Percentiles rank a stretch among this genome's conserved stretches.
Conservation (phyloP, 371 early-diverging fungal species). For the Apophysomyces ossiformis region DNA sequence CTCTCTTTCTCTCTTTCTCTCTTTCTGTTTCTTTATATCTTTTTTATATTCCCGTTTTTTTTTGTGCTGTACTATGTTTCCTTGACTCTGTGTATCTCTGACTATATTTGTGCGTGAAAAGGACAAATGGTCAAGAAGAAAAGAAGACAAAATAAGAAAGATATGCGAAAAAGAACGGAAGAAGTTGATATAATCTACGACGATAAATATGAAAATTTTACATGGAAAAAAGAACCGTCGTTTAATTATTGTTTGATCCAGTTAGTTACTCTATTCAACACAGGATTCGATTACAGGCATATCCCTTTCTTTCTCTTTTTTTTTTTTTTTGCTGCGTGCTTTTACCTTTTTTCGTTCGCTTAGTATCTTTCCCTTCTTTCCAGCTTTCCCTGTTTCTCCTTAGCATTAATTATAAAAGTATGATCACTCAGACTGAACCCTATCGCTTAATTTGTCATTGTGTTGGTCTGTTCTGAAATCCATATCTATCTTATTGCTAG, state of each 20-base stretch:
- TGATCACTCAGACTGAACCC: neutral
- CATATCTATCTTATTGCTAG: conserved; percentile 9
- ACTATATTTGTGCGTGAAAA: neutral
- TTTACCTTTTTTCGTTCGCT: neutral
- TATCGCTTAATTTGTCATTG: conserved; percentile 6
- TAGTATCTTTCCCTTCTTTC: neutral
- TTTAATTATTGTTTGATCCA: conserved; percentile 11
- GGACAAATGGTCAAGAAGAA: neutral
- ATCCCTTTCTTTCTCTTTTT: no score
- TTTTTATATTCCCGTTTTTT: no score
- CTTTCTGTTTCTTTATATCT: no score
- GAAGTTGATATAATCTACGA: neutral
- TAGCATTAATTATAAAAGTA: neutral
- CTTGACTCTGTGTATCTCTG: no score
- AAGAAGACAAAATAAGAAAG: neutral
- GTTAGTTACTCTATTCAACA: conserved; percentile 6
- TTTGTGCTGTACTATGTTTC: no score
- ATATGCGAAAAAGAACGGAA: neutral
- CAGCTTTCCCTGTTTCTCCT: neutral
- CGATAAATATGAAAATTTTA: neutral
- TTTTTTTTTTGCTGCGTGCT: no score
- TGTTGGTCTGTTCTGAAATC: conserved; percentile 11
- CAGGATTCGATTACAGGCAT: neutral
- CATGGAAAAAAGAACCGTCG: conserved; percentile 9
- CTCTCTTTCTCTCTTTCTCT: no score